A percentile compares a stretch with the other conserved stretches of the same genome.
Conservation (phyloP, 805 yeast species). For the Hagleromyces aurorensis region DNA sequence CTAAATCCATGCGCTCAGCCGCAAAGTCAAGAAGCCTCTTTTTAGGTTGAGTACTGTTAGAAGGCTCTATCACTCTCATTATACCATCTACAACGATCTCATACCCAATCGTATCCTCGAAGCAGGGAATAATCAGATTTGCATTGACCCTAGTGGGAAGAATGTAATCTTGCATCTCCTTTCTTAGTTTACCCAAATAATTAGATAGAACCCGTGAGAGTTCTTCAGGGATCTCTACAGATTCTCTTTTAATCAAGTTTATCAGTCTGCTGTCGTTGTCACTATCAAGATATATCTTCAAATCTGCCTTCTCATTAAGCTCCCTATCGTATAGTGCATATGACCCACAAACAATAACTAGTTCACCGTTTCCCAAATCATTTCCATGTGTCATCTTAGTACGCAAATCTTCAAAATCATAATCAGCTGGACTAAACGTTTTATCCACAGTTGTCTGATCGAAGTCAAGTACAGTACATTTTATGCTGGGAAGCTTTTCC, state of each 20-base stretch:
- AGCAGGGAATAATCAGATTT: constrained; percentile 28
- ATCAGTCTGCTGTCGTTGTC: constrained; percentile 80
- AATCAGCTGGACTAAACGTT: constrained; percentile 21
- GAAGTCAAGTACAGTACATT: constrained; percentile 32
- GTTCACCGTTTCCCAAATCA: constrained; percentile 11
- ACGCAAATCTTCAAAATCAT: constrained; percentile 29
- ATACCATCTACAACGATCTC: constrained; percentile 29
- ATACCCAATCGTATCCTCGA: constrained; percentile 22
- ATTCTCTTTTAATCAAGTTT: constrained; percentile 49
- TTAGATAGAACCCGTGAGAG: constrained; percentile 20
- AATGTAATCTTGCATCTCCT: constrained; percentile 26
- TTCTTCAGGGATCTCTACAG: constrained; percentile 10
- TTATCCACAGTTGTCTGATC: constrained; percentile 7
- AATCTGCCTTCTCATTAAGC: constrained; percentile 46
- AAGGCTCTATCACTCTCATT: constrained; percentile 22
- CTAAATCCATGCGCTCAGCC: constrained; percentile 26
- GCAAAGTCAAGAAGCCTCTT: constrained; percentile 23
- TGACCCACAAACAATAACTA: constrained; percentile 61
- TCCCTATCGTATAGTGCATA: constrained; percentile 66
- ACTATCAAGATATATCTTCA: constrained; percentile 70
- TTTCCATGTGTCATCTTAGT: constrained; percentile 11
- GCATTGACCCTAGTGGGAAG: constrained; percentile 27
- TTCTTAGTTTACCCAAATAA: constrained; percentile 25
- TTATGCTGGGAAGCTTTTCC: constrained; percentile 18
- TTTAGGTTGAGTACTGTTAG: constrained; percentile 2